Evolutionary conservation across 2,329 filamentous ascomycete species (phyloP).

Genomic region (Paecilomyces sp.): DNA sequence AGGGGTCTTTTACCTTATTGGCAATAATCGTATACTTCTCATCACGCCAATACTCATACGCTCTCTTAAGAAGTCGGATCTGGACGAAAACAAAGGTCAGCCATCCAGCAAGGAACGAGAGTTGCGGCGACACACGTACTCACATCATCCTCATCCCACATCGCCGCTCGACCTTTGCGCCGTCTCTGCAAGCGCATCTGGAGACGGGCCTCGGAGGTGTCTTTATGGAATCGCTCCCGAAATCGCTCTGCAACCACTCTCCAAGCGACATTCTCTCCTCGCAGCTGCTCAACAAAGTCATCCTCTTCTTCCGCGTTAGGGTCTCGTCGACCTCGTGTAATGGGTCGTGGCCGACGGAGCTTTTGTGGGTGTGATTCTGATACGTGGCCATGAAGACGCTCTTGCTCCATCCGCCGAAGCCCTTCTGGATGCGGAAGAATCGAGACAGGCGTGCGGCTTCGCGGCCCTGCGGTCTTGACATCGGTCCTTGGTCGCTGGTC

Average conservation of each 20-base stretch:
- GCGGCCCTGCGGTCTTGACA: slow-evolving; percentile 13
- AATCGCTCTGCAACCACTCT: slow-evolving; percentile 30
- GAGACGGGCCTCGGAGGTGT: slow-evolving; percentile 31
- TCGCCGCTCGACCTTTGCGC: slow-evolving; percentile 25
- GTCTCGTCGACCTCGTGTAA: slow-evolving; percentile 26
- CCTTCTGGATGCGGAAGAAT: slow-evolving; percentile 35
- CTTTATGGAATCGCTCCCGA: slow-evolving; percentile 28
- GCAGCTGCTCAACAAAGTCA: slow-evolving; percentile 29
- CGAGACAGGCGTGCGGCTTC: slow-evolving; percentile 22
- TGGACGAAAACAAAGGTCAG: slow-evolving; percentile 7
- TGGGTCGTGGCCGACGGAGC: slow-evolving; percentile 19
- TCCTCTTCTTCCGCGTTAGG: slow-evolving; percentile 34
- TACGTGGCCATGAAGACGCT: slow-evolving; percentile 22
- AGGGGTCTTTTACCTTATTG: no score
- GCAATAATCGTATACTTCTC: slow-evolving; percentile 33
- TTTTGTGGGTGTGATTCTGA: slow-evolving; percentile 15
- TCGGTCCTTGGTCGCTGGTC: slow-evolving; percentile 16
- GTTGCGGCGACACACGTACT: slow-evolving; percentile 27
- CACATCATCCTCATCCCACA: slow-evolving; percentile 38
- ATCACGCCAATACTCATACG: slow-evolving; percentile 28
- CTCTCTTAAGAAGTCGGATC: slow-evolving; percentile 28
- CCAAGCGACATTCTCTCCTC: slow-evolving; percentile 31
- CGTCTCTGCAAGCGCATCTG: slow-evolving; percentile 36
- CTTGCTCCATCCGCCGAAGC: slow-evolving; percentile 29
- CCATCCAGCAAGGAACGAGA: background rate